Conservation (phyloP, 371 early-diverging fungal genomes). For the Apophysomyces elegans region DNA sequence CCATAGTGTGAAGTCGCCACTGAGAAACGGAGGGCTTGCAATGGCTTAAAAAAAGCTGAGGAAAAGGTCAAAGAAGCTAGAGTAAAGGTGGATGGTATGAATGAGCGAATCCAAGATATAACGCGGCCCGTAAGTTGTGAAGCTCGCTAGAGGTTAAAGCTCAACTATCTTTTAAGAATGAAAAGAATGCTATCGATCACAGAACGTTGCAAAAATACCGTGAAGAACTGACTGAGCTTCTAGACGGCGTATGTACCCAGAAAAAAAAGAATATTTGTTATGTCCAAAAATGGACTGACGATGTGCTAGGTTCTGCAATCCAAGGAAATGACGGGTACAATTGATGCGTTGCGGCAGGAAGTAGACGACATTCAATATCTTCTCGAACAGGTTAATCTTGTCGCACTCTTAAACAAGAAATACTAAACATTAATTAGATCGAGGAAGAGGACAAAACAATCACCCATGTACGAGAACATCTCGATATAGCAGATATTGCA, state of each 20-base stretch:
- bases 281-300: neutral
- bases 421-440: neutral
- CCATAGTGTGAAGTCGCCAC: constrained; percentile 38
- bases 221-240: constrained; percentile 40
- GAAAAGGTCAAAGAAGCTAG: constrained; percentile 29
- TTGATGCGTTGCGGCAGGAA: constrained; percentile 17
- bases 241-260: constrained; percentile 34
- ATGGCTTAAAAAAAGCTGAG: constrained; percentile 36
- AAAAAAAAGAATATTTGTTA: too few relatives aligned
- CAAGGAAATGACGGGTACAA: constrained; percentile 12
- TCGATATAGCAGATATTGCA: constrained; percentile 35
- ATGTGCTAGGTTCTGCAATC: constrained; percentile 18
- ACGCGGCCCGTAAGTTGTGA: constrained; percentile 25
- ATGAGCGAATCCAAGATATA: constrained; percentile 27
- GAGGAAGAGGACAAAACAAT: constrained; percentile 21
- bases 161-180: constrained; percentile 24
- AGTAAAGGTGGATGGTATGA: constrained; percentile 13
- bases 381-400: constrained; percentile 17
- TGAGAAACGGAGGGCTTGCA: constrained; percentile 30
- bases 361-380: constrained; percentile 2
- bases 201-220: constrained; percentile 47
- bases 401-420: neutral
- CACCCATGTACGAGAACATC: constrained; percentile 33
- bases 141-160: neutral
- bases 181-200: constrained; percentile 47